Evolutionary conservation across 371 early-diverging fungal species (phyloP), one percentile per base, ranked within the genome.

Genomic region (Zychaea mexicana): DNA sequence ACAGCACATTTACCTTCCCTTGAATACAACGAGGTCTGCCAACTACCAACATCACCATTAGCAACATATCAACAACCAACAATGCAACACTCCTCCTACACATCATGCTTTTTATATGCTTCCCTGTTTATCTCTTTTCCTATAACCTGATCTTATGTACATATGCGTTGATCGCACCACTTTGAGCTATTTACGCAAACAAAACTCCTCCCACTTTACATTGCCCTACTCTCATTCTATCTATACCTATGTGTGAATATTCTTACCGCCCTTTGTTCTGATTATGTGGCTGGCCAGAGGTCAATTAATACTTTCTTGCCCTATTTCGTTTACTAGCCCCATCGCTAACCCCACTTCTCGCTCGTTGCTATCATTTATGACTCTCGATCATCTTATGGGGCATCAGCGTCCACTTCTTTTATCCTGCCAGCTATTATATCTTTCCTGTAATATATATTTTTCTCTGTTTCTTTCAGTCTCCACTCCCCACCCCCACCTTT

Each of bases 151-250:
- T 60, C 56, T 60, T 66, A 55, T 66, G 66, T 60, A 66, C 36
- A 66, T 66, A 66, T 45, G 60, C 60, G 66, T 60, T 60, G 47
- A 53, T 63, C 55, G 42, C 46, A 26, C 55, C 27, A 31, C 55
- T 13, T 19, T 21, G 49, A 32, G 19, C 28, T 42, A 47, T 28
- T 17, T 49, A 49, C 49, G 49, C 49, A 28, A 49, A 49, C 13
- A 52, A 33, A 9, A 26, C 32, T 22, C 10, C 21, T 15, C 24
- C 24, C n/a, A n/a, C n/a, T n/a, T n/a, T n/a, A 0, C 32, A 31
- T 45, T 46, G 9, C 32, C 45, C 22, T 24, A 19, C 49, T 36
- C 27, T 60, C 30, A 26, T 60, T 22, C 22, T 47, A 46, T 49
- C 49, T 49, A n/a, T n/a, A 49, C 49, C 49, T 60, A 52, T 47